Percentiles rank a stretch among this genome's conserved stretches.
Conservation (phyloP, 441 rosid genomes). For the Lagerstroemia fauriei region DNA sequence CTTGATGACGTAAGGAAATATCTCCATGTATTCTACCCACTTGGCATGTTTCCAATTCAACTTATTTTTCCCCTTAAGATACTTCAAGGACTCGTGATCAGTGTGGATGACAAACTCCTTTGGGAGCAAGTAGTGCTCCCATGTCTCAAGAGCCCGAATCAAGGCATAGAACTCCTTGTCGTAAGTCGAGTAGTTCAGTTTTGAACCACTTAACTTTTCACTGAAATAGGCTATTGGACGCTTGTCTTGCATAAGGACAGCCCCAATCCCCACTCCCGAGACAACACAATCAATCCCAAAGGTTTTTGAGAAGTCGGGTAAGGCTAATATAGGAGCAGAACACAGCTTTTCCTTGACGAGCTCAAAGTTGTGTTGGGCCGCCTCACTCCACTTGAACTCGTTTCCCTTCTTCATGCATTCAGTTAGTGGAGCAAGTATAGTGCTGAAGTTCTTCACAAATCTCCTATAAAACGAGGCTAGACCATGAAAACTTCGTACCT, state of each 20-base stretch:
- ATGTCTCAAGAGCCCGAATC: conserved; percentile 7
- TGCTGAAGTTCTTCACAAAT: not conserved
- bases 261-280: conserved; percentile 1
- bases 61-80: too few species aligned
- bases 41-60: too few species aligned
- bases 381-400: conserved; percentile 11
- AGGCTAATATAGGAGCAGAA: not conserved
- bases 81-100: conserved; percentile 4
- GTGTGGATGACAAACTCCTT: conserved; percentile 10
- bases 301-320: not conserved
- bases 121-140: conserved; percentile 9
- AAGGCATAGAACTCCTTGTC: conserved; percentile 14
- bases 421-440: not conserved
- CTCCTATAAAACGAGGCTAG: not conserved
- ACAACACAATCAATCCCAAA: not conserved
- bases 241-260: conserved; percentile 8
- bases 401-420: not conserved
- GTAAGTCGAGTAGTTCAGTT: not conserved
- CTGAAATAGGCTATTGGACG: conserved; percentile 1
- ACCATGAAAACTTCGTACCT: not conserved
- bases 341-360: not conserved
- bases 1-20: conserved; percentile 1
- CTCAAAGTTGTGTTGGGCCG: not conserved
- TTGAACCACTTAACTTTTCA: conserved; percentile 6
- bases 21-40: not conserved